Evolutionary conservation across 495 filamentous ascomycete species (phyloP).

Genomic region (Symbiotaphrina buchneri): DNA sequence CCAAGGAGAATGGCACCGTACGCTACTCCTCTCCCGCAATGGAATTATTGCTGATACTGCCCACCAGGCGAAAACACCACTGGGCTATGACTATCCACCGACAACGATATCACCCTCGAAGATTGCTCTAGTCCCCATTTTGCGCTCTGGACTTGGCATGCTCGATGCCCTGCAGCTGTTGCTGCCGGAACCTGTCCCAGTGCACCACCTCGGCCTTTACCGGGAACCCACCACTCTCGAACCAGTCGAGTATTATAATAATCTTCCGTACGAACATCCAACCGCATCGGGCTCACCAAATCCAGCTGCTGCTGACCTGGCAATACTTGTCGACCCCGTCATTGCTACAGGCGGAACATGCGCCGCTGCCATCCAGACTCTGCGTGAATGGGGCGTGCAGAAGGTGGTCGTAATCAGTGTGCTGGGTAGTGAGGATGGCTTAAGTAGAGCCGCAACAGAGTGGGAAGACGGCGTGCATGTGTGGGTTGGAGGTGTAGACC

Average conservation of each 20-base stretch:
- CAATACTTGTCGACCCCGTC: constrained; percentile 75
- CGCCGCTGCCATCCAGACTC: constrained; percentile 69
- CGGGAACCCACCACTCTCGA: constrained; percentile 65
- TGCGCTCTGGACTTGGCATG: constrained; percentile 79
- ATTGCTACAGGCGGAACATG: constrained; percentile 87
- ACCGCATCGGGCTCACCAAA: constrained; percentile 12
- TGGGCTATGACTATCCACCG: constrained; percentile 47
- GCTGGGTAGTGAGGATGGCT: constrained; percentile 42
- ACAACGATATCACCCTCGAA: constrained; percentile 31
- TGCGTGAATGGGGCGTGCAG: constrained; percentile 76
- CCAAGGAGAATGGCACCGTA: constrained; percentile 11
- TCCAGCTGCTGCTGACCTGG: constrained; percentile 29
- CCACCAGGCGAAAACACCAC: constrained; percentile 43
- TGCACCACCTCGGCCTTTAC: constrained; percentile 88
- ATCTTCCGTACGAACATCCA: constrained; percentile 53
- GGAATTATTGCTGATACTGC: not conserved
- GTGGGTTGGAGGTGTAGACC: constrained; percentile 66
- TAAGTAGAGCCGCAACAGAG: constrained; percentile 42
- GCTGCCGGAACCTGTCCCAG: constrained; percentile 56
- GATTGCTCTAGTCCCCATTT: constrained; percentile 74
- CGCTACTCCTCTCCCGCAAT: constrained; percentile 6
- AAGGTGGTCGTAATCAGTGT: constrained; percentile 61
- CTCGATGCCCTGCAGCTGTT: constrained; percentile 73
- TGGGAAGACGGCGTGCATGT: constrained; percentile 59
- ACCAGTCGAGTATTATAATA: constrained; percentile 97